Percentiles rank a stretch among this genome's conserved stretches.
Conservation (phyloP, 2,329 filamentous ascomycete species). For the Nakataea oryzae region DNA sequence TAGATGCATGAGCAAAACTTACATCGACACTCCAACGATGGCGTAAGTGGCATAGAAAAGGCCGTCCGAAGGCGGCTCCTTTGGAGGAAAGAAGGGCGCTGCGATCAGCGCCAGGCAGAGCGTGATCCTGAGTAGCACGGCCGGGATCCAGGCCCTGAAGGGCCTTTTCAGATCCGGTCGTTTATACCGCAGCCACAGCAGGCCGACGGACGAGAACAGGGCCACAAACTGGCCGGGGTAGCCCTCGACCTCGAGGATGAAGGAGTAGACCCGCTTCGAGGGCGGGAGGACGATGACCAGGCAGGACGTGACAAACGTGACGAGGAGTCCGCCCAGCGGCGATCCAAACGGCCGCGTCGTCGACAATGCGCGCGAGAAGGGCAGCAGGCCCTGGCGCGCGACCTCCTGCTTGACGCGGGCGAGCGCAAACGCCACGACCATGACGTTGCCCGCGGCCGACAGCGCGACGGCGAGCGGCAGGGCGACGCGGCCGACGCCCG, state of each 20-base stretch:
- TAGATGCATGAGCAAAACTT: constrained; percentile 19
- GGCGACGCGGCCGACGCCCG: constrained; percentile 42
- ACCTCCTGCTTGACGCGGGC: constrained; percentile 63
- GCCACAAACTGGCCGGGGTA: constrained; percentile 54
- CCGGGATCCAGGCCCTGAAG: constrained; percentile 54
- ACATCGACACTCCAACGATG: constrained; percentile 41
- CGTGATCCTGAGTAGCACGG: constrained; percentile 42
- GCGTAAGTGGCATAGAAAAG: constrained; percentile 45
- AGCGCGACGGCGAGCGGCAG: constrained; percentile 56
- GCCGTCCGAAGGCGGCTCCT: constrained; percentile 29
- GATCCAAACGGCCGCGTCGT: constrained; percentile 57
- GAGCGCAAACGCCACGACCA: constrained; percentile 60
- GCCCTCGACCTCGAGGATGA: constrained; percentile 63
- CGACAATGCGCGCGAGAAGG: constrained; percentile 48
- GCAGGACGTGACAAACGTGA: constrained; percentile 59
- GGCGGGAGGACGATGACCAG: constrained; percentile 57
- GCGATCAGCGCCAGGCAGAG: constrained; percentile 44
- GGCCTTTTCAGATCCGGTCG: constrained; percentile 51
- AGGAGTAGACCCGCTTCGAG: constrained; percentile 56
- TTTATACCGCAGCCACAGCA: constrained; percentile 49
- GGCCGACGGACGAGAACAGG: constrained; percentile 44
- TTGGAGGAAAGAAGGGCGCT: constrained; percentile 52
- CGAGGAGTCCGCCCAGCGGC: constrained; percentile 55
- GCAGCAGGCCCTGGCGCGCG: constrained; percentile 60
- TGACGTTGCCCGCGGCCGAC: constrained; percentile 60